Base-by-base conservation (phyloP, 1,139 yeast species). In the Lodderomyces orthopsilosis region DNA sequence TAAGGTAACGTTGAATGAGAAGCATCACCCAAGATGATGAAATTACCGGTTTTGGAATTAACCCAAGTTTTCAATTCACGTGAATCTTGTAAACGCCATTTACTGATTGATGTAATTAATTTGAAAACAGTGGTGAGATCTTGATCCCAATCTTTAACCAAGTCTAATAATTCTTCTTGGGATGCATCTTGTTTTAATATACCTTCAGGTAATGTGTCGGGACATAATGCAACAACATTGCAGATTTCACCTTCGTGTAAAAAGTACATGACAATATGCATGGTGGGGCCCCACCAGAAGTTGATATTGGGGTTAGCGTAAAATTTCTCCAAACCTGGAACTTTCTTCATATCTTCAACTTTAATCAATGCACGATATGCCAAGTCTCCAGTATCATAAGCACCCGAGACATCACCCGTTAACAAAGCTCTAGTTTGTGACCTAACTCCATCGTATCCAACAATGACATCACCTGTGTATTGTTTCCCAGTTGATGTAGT, bases 1-100 rank as follows among this genome's bases (percentile, higher is more conserved):
- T 68, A 68, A 4, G 74, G 46, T 49, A 68, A 54, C 47, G 68
- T 68, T 3, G 74, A 65, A 50, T 68, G 75, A 19, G 66, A 63
- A 1, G 70, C 63, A 51, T 67, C 74, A n/a, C 72, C 72, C 14
- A 67, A 40, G 24, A 66, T 52, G 15, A 60, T 62, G 19, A 65
- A 55, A 21, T 51, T 52, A n/a, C 54, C 58, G 19, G 47, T 47
- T 17, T 49, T 46, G 26, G 14, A n/a, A 41, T 45, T 56, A 23
- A 51, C 49, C 56, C 56, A 53, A 8, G 54, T 51, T 12, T 53
- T 54, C 42, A 63, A 52, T 44, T 62, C 66, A n/a, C 51, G 44
- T 37, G 60, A 51, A 41, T 56, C 58, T 41, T 61, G 62, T 22
- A 65, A 53, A 44, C 57, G 53, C 70, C 70, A 65, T 47, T 64